phyloP scores from a whole-genome alignment of 495 filamentous ascomycete genomes.

The Hypoxylon fragiforme region DNA sequence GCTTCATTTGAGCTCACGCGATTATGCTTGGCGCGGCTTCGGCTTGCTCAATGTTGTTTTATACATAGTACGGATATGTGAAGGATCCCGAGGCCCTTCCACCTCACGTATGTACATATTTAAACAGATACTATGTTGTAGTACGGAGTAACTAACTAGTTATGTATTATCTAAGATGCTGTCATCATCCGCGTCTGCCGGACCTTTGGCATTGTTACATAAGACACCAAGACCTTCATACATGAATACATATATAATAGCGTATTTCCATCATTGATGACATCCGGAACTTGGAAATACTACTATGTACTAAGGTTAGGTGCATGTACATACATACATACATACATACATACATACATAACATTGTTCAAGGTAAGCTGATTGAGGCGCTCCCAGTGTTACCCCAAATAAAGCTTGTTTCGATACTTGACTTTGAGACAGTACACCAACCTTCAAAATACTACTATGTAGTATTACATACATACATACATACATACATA shows the following conservation, averaged over 20 bases:
- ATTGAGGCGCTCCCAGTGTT: not conserved
- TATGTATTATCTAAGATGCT: not conserved
- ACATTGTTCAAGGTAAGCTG: not conserved
- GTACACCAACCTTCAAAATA: no score
- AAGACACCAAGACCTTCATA: no score
- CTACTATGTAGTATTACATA: no score
- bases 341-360: not conserved
- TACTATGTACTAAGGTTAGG: not conserved
- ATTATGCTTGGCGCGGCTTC: conserved; percentile 26
- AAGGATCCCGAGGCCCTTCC: not conserved
- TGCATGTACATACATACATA: not conserved
- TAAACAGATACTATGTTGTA: not conserved
- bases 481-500: no score
- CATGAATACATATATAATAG: no score
- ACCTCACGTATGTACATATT: not conserved
- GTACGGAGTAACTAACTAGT: not conserved
- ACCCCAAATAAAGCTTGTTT: not conserved
- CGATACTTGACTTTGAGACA: no score
- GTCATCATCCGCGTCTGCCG: not conserved
- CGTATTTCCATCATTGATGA: no score
- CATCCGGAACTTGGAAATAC: no score
- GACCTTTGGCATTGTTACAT: no score
- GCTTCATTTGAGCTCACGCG: conserved; percentile 26
- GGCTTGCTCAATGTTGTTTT: no score
- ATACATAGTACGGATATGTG: no score